Evolutionary conservation across 495 filamentous ascomycete species (phyloP).

Genomic region (Cercophora newfieldiana): DNA sequence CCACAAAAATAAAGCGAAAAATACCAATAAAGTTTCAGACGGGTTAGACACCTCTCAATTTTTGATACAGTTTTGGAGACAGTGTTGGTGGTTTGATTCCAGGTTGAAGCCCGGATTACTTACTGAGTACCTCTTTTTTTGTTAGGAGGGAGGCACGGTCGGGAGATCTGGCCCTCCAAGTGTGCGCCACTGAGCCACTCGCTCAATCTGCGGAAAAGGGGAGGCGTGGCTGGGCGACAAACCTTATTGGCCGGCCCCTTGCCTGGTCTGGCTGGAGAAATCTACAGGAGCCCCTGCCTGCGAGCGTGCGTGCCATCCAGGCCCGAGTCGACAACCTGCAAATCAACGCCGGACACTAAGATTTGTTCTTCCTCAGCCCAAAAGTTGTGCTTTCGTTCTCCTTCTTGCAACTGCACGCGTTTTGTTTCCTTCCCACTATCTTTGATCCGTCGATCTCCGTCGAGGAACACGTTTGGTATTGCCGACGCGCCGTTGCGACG

Average conservation of each 20-base stretch:
- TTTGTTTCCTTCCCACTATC: conserved; percentile 9
- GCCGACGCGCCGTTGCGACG: background rate
- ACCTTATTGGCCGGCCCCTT: background rate
- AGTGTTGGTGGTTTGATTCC: too few species aligned
- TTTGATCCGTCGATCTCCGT: background rate
- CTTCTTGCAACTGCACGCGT: conserved; percentile 9
- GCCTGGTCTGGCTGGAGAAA: background rate
- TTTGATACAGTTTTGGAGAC: too few species aligned
- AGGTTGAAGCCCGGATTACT: too few species aligned
- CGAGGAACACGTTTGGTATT: background rate
- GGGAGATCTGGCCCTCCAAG: background rate
- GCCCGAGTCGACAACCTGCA: background rate
- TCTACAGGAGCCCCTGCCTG: background rate
- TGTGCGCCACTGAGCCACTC: background rate
- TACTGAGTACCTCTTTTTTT: too few species aligned
- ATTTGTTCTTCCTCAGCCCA: background rate
- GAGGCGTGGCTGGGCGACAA: background rate
- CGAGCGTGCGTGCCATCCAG: background rate
- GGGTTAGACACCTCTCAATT: too few species aligned
- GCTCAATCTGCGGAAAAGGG: background rate
- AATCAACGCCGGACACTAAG: background rate
- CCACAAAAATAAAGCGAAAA: too few species aligned
- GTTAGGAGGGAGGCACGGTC: too few species aligned
- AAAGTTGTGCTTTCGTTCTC: conserved; percentile 8
- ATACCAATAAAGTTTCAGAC: too few species aligned